These are phyloP conservation scores for Ceratobasidium sp. DNA, from an alignment of 1,284 basidiomycete genomes.

Conservation along the genomic window DNA sequence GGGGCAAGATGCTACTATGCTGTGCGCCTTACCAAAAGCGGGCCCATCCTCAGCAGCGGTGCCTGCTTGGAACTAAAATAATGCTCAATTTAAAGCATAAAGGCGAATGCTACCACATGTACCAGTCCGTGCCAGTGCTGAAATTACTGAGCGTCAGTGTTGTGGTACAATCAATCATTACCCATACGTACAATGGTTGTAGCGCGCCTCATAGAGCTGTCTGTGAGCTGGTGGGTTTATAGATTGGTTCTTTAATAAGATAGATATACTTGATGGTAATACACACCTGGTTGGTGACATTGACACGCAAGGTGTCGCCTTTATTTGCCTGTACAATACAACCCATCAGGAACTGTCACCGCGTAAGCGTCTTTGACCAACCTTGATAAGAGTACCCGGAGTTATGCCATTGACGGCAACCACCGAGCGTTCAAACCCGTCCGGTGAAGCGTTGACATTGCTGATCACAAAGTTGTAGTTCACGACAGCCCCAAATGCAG, in stretches of 20 bases:
- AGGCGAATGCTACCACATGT: neutral
- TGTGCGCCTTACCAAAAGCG: slow-evolving; percentile 20
- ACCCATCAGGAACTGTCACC: neutral
- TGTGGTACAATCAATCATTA: too few species aligned
- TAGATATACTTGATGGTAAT: neutral
- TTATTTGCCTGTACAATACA: slow-evolving; percentile 17
- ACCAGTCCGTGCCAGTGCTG: slow-evolving; percentile 35
- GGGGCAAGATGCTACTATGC: neutral
- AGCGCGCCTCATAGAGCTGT: slow-evolving; percentile 29
- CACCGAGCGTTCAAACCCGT: slow-evolving; percentile 33
- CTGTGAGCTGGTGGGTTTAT: slow-evolving; percentile 5
- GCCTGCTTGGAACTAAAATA: slow-evolving; percentile 21
- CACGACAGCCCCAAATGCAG: slow-evolving; percentile 13
- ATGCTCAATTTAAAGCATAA: neutral
- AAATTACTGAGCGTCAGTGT: neutral
- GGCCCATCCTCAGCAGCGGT: slow-evolving; percentile 28
- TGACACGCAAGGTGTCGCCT: slow-evolving; percentile 20
- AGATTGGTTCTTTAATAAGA: too few species aligned
- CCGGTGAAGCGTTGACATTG: slow-evolving; percentile 30
- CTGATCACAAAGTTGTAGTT: slow-evolving; percentile 19
- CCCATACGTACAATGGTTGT: slow-evolving; percentile 30
- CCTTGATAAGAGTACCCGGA: slow-evolving; percentile 26
- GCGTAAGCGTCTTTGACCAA: neutral
- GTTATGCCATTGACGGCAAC: slow-evolving; percentile 32
- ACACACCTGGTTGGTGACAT: slow-evolving; percentile 28